Evolutionary conservation across 164 flowering plant species (phyloP), one percentile per base, ranked within the genome.

Genomic region (Brasenia schreberi): DNA sequence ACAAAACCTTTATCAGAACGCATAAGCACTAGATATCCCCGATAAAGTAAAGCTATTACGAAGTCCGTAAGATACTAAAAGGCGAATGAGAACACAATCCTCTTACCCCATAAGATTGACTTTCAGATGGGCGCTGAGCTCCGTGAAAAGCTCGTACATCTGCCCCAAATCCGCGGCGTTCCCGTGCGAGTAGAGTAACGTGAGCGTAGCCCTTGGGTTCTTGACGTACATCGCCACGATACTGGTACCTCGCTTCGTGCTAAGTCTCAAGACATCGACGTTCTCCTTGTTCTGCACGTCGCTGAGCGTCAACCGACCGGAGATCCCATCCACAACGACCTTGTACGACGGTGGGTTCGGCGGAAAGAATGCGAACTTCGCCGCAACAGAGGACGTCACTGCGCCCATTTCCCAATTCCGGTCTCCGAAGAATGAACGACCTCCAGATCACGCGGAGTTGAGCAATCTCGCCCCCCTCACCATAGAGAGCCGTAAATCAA

Each of bases 81-180:
- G 9, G 44, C 42, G 66, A 14, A 44, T 7, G 16, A 19, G 59
- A 63, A 66, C 63, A 14, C 7, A 7, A 42, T n/a, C 18, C 52
- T 82, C 84, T 66, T 17, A 92, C 97, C 94, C 96, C 82, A 92
- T 73, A 66, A 92, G 71, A 79, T 88, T 89, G 68, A 92, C 92
- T 16, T 83, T 75, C 19, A 92, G 88, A 73, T 87, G 92, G 66
- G 75, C 42, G 73, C 92, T 86, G 71, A 92, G 98, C 70, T 87
- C 95, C 14, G 65, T 23, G 67, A 89, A 87, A 52, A 92, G 77
- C 68, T 87, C 92, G 70, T 73, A 89, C 88, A 92, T 86, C 83
- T 92, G 98, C 6, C 98, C 96, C 61, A 92, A 72, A 87, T 92
- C 98, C 65, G 94, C 89, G 0, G 97, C 97, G 73, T 91, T 91